phyloP scores from a whole-genome alignment of 331 rosid species.

The Quercus phellos region DNA sequence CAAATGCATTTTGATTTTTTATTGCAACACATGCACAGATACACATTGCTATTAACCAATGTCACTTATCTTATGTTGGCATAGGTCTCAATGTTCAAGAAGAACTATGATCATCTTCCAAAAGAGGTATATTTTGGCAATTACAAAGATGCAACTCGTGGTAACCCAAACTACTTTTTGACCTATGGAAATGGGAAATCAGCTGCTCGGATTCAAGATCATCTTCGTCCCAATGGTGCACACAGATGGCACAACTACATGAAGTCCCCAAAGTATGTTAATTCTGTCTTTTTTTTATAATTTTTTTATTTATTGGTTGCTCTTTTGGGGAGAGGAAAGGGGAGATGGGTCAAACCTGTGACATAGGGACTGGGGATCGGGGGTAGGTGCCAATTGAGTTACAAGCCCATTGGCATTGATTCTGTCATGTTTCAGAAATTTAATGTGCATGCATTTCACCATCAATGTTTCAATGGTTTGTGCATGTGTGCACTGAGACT shows the following conservation, averaged over 20 bases:
- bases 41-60: constrained; percentile 1
- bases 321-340: no score
- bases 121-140: constrained; percentile 89
- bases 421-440: constrained; percentile 10
- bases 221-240: constrained; percentile 98
- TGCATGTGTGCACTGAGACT: neutral
- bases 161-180: constrained; percentile 91
- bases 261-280: constrained; percentile 78
- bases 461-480: neutral
- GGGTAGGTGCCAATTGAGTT: no score
- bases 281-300: no score
- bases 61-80: constrained; percentile 15
- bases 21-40: neutral
- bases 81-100: constrained; percentile 97
- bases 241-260: constrained; percentile 98
- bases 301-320: no score
- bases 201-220: constrained; percentile 91
- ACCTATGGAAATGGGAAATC: constrained; percentile 98
- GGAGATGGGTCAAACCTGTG: no score
- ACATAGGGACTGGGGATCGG: no score
- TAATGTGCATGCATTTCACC: constrained; percentile 7
- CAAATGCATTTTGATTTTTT: neutral
- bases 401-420: neutral
- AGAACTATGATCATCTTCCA: constrained; percentile 89
- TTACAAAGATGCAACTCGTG: constrained; percentile 90